Percentiles rank a stretch among this genome's conserved stretches.
Conservation (phyloP, 768 basidiomycete species). For the Rhizopogon sp. region DNA sequence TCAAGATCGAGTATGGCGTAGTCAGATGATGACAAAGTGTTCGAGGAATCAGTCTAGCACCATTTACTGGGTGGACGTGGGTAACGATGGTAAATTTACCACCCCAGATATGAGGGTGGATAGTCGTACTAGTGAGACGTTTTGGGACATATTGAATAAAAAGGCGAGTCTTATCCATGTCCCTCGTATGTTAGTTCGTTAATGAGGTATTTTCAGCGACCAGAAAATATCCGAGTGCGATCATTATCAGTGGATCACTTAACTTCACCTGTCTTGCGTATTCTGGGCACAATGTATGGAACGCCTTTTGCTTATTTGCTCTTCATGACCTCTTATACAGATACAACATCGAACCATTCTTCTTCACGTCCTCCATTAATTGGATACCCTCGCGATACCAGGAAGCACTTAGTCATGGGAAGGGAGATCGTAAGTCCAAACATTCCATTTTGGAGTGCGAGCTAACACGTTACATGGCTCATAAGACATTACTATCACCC, state of each 20-base stretch:
- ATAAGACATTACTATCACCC: slow-evolving; percentile 50
- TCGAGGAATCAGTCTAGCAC: slow-evolving; percentile 11
- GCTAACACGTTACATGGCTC: slow-evolving; percentile 15
- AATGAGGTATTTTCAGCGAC: slow-evolving; percentile 17
- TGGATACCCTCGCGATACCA: slow-evolving; percentile 68
- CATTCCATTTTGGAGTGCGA: not conserved
- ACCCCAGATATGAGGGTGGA: not conserved
- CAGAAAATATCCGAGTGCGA: slow-evolving; percentile 22
- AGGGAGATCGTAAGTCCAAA: slow-evolving; percentile 47
- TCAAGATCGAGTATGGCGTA: slow-evolving; percentile 22
- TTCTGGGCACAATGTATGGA: slow-evolving; percentile 50
- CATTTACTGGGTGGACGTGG: slow-evolving; percentile 22
- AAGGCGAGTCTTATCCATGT: slow-evolving; percentile 26
- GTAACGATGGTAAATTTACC: slow-evolving; percentile 8
- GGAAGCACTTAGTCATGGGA: slow-evolving; percentile 33
- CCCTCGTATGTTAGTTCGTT: not conserved
- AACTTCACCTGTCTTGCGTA: slow-evolving; percentile 46
- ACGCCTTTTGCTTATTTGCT: not conserved
- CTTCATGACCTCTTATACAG: slow-evolving; percentile 14
- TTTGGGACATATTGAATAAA: slow-evolving; percentile 28
- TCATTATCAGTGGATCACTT: slow-evolving; percentile 48
- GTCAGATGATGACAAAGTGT: slow-evolving; percentile 22
- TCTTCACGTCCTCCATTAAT: slow-evolving; percentile 57
- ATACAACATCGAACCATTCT: slow-evolving; percentile 58
- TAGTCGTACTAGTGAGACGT: not conserved